Percentiles rank a stretch among this genome's conserved stretches.
Evolutionary conservation across 2,329 filamentous ascomycete species (phyloP).

Genomic region (Metarhizium robertsii): DNA sequence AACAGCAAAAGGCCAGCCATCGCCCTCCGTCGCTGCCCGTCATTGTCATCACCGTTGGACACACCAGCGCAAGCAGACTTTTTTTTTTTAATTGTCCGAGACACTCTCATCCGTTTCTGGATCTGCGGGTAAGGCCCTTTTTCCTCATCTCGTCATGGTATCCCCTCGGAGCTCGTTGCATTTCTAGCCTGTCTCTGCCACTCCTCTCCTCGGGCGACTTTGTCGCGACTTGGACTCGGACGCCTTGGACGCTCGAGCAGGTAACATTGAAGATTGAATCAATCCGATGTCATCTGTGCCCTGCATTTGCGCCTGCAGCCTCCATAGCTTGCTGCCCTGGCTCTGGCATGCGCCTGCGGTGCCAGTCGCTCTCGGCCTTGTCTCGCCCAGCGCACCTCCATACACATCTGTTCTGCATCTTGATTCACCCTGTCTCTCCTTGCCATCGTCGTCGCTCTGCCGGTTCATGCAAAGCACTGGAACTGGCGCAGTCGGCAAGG

Average conservation of each 20-base stretch:
- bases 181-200: too few relatives aligned
- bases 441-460: not conserved
- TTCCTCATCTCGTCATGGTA: not conserved
- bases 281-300: not conserved
- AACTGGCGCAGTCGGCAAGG: constrained; percentile 1
- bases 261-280: not conserved
- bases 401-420: not conserved
- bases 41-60: not conserved
- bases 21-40: too few relatives aligned
- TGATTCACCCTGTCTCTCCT: not conserved
- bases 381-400: not conserved
- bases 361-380: not conserved
- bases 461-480: constrained; percentile 1
- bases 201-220: too few relatives aligned
- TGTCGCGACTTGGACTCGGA: not conserved
- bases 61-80: too few relatives aligned
- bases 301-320: not conserved
- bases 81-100: too few relatives aligned
- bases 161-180: not conserved
- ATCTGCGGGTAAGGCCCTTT: not conserved
- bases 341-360: not conserved
- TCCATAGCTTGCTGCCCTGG: not conserved
- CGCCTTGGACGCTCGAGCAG: not conserved
- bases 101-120: not conserved
- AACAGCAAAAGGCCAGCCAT: too few relatives aligned